Evolutionary conservation across 352 stramenopile genomes (phyloP), one percentile per base, ranked within the genome.

Genomic region (Phytophthora pini): DNA sequence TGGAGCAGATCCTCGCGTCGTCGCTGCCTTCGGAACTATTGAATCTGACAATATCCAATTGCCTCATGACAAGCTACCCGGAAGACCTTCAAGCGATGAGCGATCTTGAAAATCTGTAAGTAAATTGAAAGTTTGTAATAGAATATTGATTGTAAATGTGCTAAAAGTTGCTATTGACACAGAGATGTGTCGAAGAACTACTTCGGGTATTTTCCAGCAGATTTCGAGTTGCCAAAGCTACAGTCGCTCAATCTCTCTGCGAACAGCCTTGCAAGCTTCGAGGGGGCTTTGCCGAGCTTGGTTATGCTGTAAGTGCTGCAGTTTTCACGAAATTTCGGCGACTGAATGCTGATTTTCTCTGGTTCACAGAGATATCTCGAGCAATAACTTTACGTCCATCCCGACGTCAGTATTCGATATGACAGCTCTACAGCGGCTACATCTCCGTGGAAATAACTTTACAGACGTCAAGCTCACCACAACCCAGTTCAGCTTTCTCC

Each of bases 161-260:
- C 22, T 61, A n/a, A 56, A 36, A 13, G 50, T 26, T 54, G 7
- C 27, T 58, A n/a, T 2, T 75, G 32, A 15, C 40, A 39, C 26
- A 90, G 79, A 24, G 80, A 92, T 64, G 40, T 89, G 29, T 88
- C 82, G 4, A 72, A 82, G 46, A 92, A 92, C 67, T 88, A 87
- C 56, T 77, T 87, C 29, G 70, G 56, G 29, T 65, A 72, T 41
- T 92, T 77, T 59, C 82, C 82, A 11, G 47, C 53, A 31, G 73
- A 83, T 52, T 71, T 84, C 34, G 61, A 68, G 11, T 20, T 87
- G n/a, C 46, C 62, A 3, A 67, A 61, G 17, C 64, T 89, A 9
- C 48, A 75, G 32, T 65, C 51, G 10, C 74, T 91, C 38, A 89
- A 91, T 54, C 40, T 89, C 49, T 89, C 80, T 13, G 48, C 39